Evolutionary conservation across 306 rosid genomes (phyloP), one percentile per base, ranked within the genome.

Genomic region (Begonia peltatifolia): DNA sequence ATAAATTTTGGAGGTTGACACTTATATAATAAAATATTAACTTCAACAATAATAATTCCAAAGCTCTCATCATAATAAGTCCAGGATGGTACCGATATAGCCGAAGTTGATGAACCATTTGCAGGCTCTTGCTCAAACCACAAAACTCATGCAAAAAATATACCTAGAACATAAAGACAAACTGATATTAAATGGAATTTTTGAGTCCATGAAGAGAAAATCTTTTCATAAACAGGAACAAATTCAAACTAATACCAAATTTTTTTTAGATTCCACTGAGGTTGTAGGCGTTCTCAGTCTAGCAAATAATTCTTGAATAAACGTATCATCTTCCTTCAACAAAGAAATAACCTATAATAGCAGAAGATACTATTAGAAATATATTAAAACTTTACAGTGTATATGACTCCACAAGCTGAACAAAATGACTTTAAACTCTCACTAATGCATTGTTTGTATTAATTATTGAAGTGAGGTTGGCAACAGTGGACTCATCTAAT

Each of bases 241-340:
- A 46, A 9, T 60, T 38, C 16, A 60, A 61, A 53, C 47, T 63
- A 67, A 60, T 79, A 84, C 97, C 97, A 88, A 70, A 65, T 84
- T 84, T 71, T 80, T 89, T 71, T 85, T 84, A 12, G 95, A 82
- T 58, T 80, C 97, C 58, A 58, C 76, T 12, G 90, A 68, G 14
- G 79, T 84, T 36, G 94, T 60, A 44, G 84, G 72, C 13, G 71
- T 84, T 69, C 78, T 78, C 73, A 89, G 63, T 76, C 79, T 84
- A 66, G 82, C 78, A 64, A 89, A 89, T 68, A 89, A 76, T 73
- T 89, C 97, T 68, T 85, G 97, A 70, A 89, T 84, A 78, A 89
- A 89, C 50, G 83, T 72, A 56, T 52, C 78, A 66, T 89, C 97
- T 14, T 89, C 95, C 79, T 89, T 89, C 54, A 89, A 66, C 74